Evolutionary conservation across 257 asterid genomes (phyloP), one percentile per base, ranked within the genome.

Genomic region (Plantago ovata): DNA sequence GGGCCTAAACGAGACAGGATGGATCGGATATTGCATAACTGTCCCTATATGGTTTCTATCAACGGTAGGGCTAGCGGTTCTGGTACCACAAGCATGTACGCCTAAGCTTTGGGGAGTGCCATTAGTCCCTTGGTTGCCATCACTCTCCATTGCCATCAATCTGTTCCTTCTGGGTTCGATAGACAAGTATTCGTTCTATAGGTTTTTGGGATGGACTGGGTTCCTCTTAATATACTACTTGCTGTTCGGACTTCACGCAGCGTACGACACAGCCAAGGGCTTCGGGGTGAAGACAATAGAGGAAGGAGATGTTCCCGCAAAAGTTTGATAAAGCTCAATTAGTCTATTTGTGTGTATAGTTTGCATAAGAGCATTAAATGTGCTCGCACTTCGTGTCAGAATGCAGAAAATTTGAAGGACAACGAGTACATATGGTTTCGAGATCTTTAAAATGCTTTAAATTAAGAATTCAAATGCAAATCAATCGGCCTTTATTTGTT

Each of bases 81-180:
- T 61, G 0, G 79, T 81, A 39, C 89, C 93, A 12, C 77, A 65
- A 32, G 88, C 93, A 4, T 74, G 81, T 20, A 39, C 15, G 1
- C 93, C 93, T 0, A 69, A 65, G 71, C 74, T 74, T 2, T 81
- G 88, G 93, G 93, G 93, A 3, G 85, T 81, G 18, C 93, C 93
- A 12, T 63, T 76, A 44, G 88, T 84, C 60, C 93, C 93, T 3
- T 81, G 88, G 88, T 49, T 81, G 63, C 93, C 93, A 10, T 81
- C 88, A 3, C 60, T 65, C 1, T 84, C 93, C 4, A 76, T 84
- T 6, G 81, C 75, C 49, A 74, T 81, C 13, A 81, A 81, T 71
- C 69, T 81, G 1, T 84, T 84, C 71, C 86, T 84, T 6, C 79
- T 84, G 4, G 93, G 93, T 3, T 81, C 88, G 0, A 74, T 84